Conservation (phyloP, 73 alveolate genomes). For the Strombidium stylifer region DNA sequence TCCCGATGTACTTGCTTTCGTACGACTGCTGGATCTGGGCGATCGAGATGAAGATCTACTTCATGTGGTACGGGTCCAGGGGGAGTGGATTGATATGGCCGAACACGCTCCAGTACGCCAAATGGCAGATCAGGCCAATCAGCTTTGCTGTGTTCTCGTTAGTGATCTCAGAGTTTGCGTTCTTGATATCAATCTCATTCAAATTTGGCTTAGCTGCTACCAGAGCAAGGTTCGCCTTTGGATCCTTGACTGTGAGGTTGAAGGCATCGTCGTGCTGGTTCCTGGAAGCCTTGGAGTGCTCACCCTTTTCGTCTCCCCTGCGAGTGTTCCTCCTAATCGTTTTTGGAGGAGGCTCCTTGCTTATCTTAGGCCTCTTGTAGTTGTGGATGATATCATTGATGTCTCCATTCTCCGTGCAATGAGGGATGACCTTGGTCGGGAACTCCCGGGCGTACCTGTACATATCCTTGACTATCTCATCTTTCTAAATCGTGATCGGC, state of each 20-base stretch:
- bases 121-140: conserved; percentile 40
- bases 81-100: conserved; percentile 53
- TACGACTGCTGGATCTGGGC: conserved; percentile 28
- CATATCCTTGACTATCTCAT: conserved; percentile 44
- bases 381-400: conserved; percentile 48
- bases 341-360: not conserved
- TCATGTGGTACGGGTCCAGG: conserved; percentile 40
- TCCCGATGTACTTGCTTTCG: conserved; percentile 49
- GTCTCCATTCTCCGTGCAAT: conserved; percentile 32
- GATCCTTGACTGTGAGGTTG: no score
- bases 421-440: conserved; percentile 47
- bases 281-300: no score
- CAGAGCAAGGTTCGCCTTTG: conserved; percentile 13
- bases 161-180: conserved; percentile 16
- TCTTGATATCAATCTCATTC: conserved; percentile 25
- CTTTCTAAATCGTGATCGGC: conserved; percentile 35
- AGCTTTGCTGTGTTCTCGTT: conserved; percentile 25
- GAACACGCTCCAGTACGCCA: conserved; percentile 50
- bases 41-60: conserved; percentile 35
- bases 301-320: no score
- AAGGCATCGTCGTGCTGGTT: no score
- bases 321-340: not conserved
- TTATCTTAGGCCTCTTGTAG: conserved; percentile 23
- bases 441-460: conserved; percentile 32
- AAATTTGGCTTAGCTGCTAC: conserved; percentile 25